These are phyloP conservation scores for Aechmea fasciata DNA, from an alignment of 176 grass and related monocot genomes.

Conservation along the genomic window DNA sequence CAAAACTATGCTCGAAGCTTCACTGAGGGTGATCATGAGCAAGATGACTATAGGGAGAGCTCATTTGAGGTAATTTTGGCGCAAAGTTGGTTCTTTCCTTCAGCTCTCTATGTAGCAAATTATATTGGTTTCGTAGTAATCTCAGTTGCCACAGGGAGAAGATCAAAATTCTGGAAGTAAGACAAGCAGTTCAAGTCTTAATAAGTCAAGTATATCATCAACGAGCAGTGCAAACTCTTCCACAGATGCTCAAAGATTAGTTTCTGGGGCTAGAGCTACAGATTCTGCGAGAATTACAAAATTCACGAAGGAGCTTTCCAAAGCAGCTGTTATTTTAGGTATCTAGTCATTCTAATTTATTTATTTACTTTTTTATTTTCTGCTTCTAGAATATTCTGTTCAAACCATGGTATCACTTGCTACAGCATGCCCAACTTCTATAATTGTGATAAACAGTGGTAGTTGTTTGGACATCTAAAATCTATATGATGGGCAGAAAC, in stretches of 20 bases:
- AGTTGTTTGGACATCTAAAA: neutral
- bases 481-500: too few species aligned
- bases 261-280: constrained; percentile 87
- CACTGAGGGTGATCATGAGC: constrained; percentile 42
- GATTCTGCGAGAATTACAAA: constrained; percentile 84
- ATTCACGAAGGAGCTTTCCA: constrained; percentile 76
- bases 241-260: constrained; percentile 61
- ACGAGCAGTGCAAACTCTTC: constrained; percentile 42
- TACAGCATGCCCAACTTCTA: too few species aligned
- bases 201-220: constrained; percentile 46
- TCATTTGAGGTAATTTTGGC: constrained; percentile 48
- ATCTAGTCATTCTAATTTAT: neutral
- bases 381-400: neutral
- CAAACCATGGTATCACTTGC: neutral
- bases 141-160: constrained; percentile 35
- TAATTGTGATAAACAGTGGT: too few species aligned
- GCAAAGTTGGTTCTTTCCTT: constrained; percentile 10
- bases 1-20: constrained; percentile 27
- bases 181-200: constrained; percentile 23
- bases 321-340: constrained; percentile 91
- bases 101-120: neutral
- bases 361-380: neutral
- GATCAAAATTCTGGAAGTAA: constrained; percentile 31
- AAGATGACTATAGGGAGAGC: constrained; percentile 36
- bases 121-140: constrained; percentile 9